Base-by-base conservation (phyloP, 805 yeast species). In the Metschnikowia kofuensis region DNA sequence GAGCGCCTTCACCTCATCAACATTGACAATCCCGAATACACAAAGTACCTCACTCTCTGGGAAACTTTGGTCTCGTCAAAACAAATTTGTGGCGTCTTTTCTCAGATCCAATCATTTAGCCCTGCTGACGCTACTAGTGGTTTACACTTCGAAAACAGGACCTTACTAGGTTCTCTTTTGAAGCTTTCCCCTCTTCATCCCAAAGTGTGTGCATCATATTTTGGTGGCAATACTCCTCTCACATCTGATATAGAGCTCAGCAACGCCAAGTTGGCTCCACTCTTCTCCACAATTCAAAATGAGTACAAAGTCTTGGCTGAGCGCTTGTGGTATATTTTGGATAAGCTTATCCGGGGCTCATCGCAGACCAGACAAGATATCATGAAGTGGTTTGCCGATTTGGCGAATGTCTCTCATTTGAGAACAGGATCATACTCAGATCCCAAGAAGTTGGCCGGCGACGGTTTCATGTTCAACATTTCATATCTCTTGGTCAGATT, bases 391-490 rank as follows among this genome's bases (percentile, higher is more conserved):
- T 82, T 91, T 66, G 85, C 87, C 1, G 77, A 76, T 28, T 75
- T 89, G 37, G 78, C 89, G n/a, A 88, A 92, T 59, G 76, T 79
- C 44, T 90, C 91, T 63, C 97, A 90, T 66, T 77, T 89, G 56
- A 82, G 98, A 68, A 79, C 89, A 58, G 96, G 96, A 45, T 83
- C 85, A 54, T 96, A 88, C 63, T 85, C 91, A 2, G 83, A 85
- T 57, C 78, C 80, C 11, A 71, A 74, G 13, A 78, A 81, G 48
- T 70, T 87, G 44, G 83, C 96, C 1, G 75, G 88, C 7, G 89
- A 92, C 69, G 89, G 89, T 1, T 78, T 94, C 52, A 86, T 90
- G 87, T 73, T 84, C 45, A 92, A 92, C 66, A 75, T 89, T 14
- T 74, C 90, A 0, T 62, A 82, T 51, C 72, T 91, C 1, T 68